These are phyloP conservation scores for Boletales sp. DNA, from an alignment of 768 basidiomycete species.

Conservation along the genomic window DNA sequence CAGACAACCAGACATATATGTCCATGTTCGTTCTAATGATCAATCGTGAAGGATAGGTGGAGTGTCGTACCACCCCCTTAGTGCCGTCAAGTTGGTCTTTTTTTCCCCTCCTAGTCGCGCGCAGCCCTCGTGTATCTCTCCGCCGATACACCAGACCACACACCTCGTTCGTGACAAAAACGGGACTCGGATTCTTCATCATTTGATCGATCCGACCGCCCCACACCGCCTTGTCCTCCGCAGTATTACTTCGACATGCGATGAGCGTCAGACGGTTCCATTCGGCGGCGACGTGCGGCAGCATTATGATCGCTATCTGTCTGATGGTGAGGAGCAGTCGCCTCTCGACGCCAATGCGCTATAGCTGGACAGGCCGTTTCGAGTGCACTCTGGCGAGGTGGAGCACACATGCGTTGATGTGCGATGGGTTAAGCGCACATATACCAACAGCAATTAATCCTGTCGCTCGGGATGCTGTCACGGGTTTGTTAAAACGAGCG, in stretches of 20 bases:
- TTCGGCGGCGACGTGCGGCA: constrained; percentile 3
- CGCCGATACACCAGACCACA: too few relatives aligned
- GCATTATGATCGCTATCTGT: constrained; percentile 1
- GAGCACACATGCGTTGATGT: constrained; percentile 22
- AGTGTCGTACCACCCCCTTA: neutral
- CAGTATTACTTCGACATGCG: constrained; percentile 1
- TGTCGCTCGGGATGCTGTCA: constrained; percentile 28
- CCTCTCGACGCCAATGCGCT: constrained; percentile 11
- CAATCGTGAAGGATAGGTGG: neutral
- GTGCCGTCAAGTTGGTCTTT: neutral
- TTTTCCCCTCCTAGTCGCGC: too few relatives aligned
- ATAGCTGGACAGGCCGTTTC: constrained; percentile 15
- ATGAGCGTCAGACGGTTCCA: constrained; percentile 3
- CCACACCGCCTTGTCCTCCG: constrained; percentile 13
- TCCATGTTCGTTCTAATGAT: neutral
- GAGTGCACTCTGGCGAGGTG: constrained; percentile 17
- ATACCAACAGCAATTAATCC: constrained; percentile 8
- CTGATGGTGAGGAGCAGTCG: constrained; percentile 2
- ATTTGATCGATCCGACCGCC: constrained; percentile 5
- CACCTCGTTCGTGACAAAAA: neutral
- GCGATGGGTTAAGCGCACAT: constrained; percentile 15
- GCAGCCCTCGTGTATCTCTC: too few relatives aligned
- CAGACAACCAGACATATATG: neutral
- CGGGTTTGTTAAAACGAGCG: constrained; percentile 17
- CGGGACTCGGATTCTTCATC: neutral